A percentile compares a stretch with the other conserved stretches of the same genome.
Conservation (phyloP, 768 basidiomycete species). For the Macrolepiota albuminosa region DNA sequence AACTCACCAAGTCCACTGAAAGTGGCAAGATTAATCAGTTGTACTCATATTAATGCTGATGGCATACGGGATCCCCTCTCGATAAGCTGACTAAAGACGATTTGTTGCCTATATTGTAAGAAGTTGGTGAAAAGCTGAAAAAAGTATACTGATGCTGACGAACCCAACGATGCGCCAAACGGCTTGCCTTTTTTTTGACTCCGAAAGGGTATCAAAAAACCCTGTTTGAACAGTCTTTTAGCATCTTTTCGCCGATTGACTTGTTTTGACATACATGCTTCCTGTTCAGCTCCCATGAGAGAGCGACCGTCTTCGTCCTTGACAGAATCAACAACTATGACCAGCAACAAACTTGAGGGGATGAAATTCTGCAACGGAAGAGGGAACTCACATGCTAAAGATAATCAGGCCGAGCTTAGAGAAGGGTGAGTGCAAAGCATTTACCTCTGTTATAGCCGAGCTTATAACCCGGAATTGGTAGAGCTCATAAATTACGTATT, state of each 20-base stretch:
- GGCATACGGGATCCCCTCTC: neutral
- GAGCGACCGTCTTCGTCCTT: neutral
- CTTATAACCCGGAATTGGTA: neutral
- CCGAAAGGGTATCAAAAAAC: neutral
- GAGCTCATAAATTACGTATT: neutral
- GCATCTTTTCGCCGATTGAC: neutral
- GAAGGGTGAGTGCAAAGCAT: neutral
- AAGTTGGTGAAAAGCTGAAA: no score
- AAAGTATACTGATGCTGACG: neutral
- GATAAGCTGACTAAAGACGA: neutral
- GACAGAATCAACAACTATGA: neutral
- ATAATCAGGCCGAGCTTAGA: neutral
- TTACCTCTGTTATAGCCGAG: neutral
- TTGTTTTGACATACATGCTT: neutral
- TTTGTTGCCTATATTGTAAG: neutral
- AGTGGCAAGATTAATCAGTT: neutral
- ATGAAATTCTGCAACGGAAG: neutral
- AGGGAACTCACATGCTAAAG: neutral
- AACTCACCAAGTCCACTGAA: neutral
- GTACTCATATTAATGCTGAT: no score
- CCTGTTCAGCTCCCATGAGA: constrained; percentile 1
- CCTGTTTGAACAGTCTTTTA: neutral
- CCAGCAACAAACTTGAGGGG: neutral
- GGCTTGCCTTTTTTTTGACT: neutral
- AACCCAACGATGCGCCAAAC: neutral